phyloP scores from a whole-genome alignment of 495 filamentous ascomycete genomes.

The Staphylotrichum tortipilum region DNA sequence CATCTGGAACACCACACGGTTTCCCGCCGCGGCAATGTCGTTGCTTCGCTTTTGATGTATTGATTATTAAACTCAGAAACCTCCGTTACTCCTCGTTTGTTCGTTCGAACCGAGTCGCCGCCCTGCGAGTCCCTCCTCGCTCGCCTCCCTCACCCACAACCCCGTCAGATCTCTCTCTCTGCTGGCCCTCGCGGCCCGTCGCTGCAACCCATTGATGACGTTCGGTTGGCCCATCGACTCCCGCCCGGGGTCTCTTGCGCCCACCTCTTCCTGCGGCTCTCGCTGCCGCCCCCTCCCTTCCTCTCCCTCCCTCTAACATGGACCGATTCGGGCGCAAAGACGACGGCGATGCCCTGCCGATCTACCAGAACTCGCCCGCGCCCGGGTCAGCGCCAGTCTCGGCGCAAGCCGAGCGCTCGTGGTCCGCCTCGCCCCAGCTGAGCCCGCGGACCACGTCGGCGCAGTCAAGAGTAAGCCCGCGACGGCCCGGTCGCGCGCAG shows the following conservation, averaged over 20 bases:
- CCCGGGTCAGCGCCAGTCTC: slow-evolving; percentile 13
- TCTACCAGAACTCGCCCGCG: slow-evolving; percentile 16
- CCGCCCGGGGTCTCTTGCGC: slow-evolving; percentile 20
- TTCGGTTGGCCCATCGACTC: slow-evolving; percentile 12
- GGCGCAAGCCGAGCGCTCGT: slow-evolving; percentile 21
- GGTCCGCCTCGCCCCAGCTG: slow-evolving; percentile 27
- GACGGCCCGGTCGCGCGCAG: background rate
- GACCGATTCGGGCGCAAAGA: slow-evolving; percentile 24
- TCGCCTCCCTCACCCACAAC: no score
- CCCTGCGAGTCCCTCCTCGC: background rate
- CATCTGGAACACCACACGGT: slow-evolving; percentile 6
- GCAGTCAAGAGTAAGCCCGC: slow-evolving; percentile 33
- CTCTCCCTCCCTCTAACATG: slow-evolving; percentile 12
- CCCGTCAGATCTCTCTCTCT: no score
- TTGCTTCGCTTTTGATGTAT: slow-evolving; percentile 12
- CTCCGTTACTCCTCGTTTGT: no score
- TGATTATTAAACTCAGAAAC: no score
- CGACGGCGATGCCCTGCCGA: slow-evolving; percentile 32
- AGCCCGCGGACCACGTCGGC: slow-evolving; percentile 35
- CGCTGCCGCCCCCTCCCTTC: background rate
- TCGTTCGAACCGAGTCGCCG: background rate
- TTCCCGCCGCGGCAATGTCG: slow-evolving; percentile 2
- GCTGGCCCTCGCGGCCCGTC: background rate
- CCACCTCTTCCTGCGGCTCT: slow-evolving; percentile 4
- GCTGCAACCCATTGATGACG: slow-evolving; percentile 18